Conservation (phyloP, 768 basidiomycete genomes). For the Mycena leptocephala region DNA sequence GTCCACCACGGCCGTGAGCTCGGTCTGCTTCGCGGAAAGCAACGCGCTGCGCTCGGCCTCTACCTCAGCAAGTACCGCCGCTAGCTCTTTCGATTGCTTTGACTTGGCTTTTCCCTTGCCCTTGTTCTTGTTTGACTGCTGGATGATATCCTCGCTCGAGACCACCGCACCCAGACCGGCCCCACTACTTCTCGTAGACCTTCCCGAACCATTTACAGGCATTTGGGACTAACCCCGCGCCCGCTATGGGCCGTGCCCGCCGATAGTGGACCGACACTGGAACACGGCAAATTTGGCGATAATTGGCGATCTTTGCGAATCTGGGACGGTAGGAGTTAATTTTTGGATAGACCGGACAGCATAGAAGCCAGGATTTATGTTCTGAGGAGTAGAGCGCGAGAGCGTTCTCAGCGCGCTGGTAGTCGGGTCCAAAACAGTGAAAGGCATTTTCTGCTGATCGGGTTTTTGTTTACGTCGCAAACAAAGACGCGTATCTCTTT, state of each 20-base stretch:
- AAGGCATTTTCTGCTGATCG: slow-evolving; percentile 27
- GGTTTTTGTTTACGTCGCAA: slow-evolving; percentile 19
- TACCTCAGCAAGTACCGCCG: slow-evolving; percentile 44
- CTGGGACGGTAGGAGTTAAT: slow-evolving; percentile 74
- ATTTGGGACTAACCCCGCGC: slow-evolving; percentile 18
- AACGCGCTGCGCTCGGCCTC: slow-evolving; percentile 60
- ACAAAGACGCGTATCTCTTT: slow-evolving; percentile 7
- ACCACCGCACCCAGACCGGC: slow-evolving; percentile 8
- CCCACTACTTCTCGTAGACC: slow-evolving; percentile 4
- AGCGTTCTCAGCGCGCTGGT: slow-evolving; percentile 8
- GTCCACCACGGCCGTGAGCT: slow-evolving; percentile 73
- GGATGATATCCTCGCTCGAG: slow-evolving; percentile 14
- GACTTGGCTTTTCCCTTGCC: slow-evolving; percentile 38
- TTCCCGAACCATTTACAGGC: slow-evolving; percentile 6
- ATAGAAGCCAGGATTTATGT: not conserved
- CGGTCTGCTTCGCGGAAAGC: slow-evolving; percentile 71
- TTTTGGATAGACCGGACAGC: slow-evolving; percentile 63
- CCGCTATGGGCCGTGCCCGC: not conserved
- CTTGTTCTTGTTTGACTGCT: slow-evolving; percentile 35
- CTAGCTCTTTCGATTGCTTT: slow-evolving; percentile 27
- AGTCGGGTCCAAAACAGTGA: slow-evolving; percentile 29
- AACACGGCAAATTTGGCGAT: not conserved
- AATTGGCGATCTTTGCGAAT: slow-evolving; percentile 74
- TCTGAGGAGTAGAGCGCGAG: slow-evolving; percentile 3
- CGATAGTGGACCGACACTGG: not conserved